phyloP scores from a whole-genome alignment of 164 flowering plant genomes.

The Vitis labrusca region DNA sequence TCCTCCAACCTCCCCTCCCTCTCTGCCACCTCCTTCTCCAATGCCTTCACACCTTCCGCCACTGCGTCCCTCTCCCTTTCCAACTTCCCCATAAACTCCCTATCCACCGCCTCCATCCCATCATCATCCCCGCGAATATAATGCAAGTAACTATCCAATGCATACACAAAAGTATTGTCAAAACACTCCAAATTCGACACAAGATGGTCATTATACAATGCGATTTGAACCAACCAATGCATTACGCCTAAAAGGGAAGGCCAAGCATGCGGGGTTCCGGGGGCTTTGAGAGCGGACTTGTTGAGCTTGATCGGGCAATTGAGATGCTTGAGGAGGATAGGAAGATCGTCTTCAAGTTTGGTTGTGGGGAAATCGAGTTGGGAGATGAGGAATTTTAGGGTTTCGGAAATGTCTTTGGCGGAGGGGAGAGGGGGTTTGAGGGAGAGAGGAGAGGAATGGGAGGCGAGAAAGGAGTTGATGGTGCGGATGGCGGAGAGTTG shows the following conservation, averaged over 20 bases:
- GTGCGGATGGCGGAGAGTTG: slow-evolving; percentile 57
- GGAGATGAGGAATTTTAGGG: slow-evolving; percentile 46
- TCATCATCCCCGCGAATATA: slow-evolving; percentile 74
- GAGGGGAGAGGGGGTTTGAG: slow-evolving; percentile 54
- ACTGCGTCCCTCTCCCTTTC: slow-evolving; percentile 32
- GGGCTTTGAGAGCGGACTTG: slow-evolving; percentile 68
- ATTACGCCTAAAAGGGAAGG: slow-evolving; percentile 59
- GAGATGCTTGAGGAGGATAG: slow-evolving; percentile 42
- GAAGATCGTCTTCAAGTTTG: slow-evolving; percentile 73
- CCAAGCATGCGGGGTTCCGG: slow-evolving; percentile 75
- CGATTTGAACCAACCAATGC: slow-evolving; percentile 83
- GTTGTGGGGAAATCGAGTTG: slow-evolving; percentile 40
- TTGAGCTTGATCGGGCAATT: slow-evolving; percentile 69
- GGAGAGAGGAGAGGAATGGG: slow-evolving; percentile 40
- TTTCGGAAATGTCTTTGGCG: slow-evolving; percentile 47
- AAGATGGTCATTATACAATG: slow-evolving; percentile 38
- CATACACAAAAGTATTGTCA: slow-evolving; percentile 16
- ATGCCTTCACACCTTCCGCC: slow-evolving; percentile 21
- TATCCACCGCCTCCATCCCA: slow-evolving; percentile 43
- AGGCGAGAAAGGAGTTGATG: slow-evolving; percentile 52
- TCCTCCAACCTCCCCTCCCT: slow-evolving; percentile 43
- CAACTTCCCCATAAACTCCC: slow-evolving; percentile 38
- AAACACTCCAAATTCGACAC: background rate
- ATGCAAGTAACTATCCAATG: slow-evolving; percentile 44
- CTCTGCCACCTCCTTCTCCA: slow-evolving; percentile 36